Base-by-base conservation (phyloP, 495 filamentous ascomycete genomes). In the Mytilinidion resinicola region DNA sequence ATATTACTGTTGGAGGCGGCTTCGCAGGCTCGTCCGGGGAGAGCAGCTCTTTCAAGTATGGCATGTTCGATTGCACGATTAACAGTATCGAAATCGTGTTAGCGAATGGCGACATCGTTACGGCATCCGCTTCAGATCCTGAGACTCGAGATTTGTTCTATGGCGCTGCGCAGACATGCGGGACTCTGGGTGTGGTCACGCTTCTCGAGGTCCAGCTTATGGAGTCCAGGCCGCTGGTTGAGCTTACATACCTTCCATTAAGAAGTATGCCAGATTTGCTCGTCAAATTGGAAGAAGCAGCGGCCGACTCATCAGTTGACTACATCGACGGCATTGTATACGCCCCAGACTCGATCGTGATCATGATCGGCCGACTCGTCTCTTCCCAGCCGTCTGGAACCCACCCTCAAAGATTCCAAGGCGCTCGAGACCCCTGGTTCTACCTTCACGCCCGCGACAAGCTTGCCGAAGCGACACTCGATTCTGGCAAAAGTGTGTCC, bases 1-100 rank as follows among this genome's bases (percentile, higher is more conserved):
- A 80, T 9, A 85, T 85, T 67, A 85, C 82, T 1, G 80, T 78
- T 1, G 82, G 82, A 1, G 82, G 82, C 4, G 82, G 80, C 0
- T 86, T 76, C 68, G 75, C 78, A 6, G 82, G 82, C 9, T 82
- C 82, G 0, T 77, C 78, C 12, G 82, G 82, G 6, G 82, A 85
- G 70, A 80, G 77, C 66, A 76, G 71, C 52, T 77, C 74, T 12
- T 85, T 83, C 65, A 70, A 72, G 35, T 74, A 82, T 55, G 82
- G 82, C 1, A 80, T 82, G 60, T 85, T 85, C 55, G 77, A 85
- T 44, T 61, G 74, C 36, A 80, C 72, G 4, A 75, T 86, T 7
- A 61, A 70, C 15, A 70, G 66, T 51, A 76, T 82, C 14, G 82
- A 86, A 73, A 79, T 85, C 61, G 77, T 86, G 9, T 71, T 84